Evolutionary conservation across 352 stramenopile genomes (phyloP).

Genomic region (Phytophthora sp.): DNA sequence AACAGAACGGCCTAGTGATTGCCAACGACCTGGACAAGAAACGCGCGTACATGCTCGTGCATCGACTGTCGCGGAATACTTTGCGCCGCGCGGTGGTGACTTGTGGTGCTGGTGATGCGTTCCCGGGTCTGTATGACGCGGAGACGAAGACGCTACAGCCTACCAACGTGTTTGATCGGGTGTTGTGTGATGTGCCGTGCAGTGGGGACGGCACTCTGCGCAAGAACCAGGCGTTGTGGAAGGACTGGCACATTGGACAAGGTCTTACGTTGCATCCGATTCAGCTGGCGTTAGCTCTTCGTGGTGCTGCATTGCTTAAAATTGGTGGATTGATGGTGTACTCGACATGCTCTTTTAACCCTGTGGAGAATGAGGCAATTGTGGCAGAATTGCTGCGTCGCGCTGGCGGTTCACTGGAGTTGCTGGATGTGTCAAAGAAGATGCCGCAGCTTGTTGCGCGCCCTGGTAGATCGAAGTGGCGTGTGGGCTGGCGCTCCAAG

Average conservation of each 20-base stretch:
- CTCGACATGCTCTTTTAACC: constrained; percentile 98
- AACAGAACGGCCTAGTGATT: constrained; percentile 86
- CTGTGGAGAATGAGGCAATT: constrained; percentile 99
- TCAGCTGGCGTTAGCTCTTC: constrained; percentile 93
- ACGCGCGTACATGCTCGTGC: constrained; percentile 98
- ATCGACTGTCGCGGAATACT: constrained; percentile 90
- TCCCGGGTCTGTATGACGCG: constrained; percentile 89
- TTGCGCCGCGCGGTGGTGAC: constrained; percentile 92
- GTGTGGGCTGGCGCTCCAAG: constrained; percentile 88
- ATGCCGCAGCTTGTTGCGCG: constrained; percentile 65
- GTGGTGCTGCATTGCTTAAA: constrained; percentile 91
- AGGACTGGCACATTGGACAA: constrained; percentile 93
- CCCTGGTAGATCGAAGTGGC: constrained; percentile 63
- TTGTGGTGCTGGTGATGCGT: constrained; percentile 91
- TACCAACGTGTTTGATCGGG: constrained; percentile 96
- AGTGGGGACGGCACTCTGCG: constrained; percentile 97
- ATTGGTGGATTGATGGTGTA: constrained; percentile 95
- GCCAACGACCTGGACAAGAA: constrained; percentile 98
- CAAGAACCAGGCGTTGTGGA: constrained; percentile 96
- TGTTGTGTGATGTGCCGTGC: constrained; percentile 98
- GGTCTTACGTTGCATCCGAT: constrained; percentile 92
- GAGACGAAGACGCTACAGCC: constrained; percentile 40
- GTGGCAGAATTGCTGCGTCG: constrained; percentile 94
- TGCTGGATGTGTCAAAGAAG: constrained; percentile 85
- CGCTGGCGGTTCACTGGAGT: constrained; percentile 83